Evolutionary conservation across 2,329 filamentous ascomycete species (phyloP).

Genomic region (Diaporthe sp.): DNA sequence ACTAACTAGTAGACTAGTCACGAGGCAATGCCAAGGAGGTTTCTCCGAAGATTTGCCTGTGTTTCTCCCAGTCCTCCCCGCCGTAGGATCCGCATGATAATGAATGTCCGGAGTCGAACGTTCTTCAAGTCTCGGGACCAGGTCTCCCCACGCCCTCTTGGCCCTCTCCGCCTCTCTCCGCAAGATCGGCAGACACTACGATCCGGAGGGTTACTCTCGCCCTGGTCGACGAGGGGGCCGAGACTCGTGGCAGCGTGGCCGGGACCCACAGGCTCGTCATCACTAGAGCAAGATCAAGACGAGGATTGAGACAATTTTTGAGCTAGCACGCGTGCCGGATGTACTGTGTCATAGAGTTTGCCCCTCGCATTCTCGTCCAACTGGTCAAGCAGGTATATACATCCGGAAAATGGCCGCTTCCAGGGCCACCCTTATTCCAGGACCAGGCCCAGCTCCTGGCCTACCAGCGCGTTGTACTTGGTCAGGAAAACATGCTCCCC

Average conservation of each 20-base stretch:
- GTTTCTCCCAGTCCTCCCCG: constrained; percentile 19
- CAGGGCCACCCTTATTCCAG: constrained; percentile 15
- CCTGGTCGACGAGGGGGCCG: constrained; percentile 17
- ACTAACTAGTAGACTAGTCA: constrained; percentile 1
- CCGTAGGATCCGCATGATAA: constrained; percentile 9
- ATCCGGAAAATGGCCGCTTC: constrained; percentile 19
- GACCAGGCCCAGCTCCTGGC: constrained; percentile 22
- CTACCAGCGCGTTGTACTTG: constrained; percentile 29
- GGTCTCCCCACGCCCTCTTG: constrained; percentile 17
- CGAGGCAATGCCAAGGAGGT: constrained; percentile 9
- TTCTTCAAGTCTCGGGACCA: constrained; percentile 21
- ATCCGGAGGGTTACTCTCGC: constrained; percentile 20
- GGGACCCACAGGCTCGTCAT: constrained; percentile 15
- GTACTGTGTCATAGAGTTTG: constrained; percentile 3
- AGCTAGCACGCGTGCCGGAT: background rate
- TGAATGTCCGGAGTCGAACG: constrained; percentile 10
- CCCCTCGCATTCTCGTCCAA: background rate
- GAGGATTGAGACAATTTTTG: background rate
- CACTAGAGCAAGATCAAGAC: constrained; percentile 14
- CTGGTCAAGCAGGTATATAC: constrained; percentile 1
- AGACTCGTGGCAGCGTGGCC: constrained; percentile 5
- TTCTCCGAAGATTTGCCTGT: constrained; percentile 21
- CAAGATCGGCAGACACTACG: constrained; percentile 6
- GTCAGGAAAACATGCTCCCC: constrained; percentile 24
- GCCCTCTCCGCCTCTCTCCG: constrained; percentile 24